These are phyloP conservation scores for Venturiaceae sp. DNA, from an alignment of 2,329 filamentous ascomycete species.

Conservation along the genomic window DNA sequence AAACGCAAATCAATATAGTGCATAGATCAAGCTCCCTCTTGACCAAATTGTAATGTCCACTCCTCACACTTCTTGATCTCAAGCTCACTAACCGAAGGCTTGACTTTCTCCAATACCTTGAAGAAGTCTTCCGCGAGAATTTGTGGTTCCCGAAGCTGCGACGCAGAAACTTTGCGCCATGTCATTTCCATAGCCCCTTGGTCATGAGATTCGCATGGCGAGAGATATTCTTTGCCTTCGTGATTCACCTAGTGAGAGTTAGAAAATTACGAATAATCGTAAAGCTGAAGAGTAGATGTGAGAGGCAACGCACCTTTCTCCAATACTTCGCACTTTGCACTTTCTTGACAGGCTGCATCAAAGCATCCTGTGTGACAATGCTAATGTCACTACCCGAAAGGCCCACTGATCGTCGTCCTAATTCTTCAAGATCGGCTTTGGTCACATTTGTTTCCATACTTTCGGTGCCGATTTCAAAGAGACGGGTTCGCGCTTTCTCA, in stretches of 20 bases:
- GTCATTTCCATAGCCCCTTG: not conserved
- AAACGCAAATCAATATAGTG: no score
- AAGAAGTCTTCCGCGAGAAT: no score
- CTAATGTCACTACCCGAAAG: conserved; percentile 3
- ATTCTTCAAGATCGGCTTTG: not conserved
- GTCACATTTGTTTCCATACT: not conserved
- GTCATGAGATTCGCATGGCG: not conserved
- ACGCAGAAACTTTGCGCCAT: no score
- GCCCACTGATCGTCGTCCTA: not conserved
- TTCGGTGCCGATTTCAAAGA: not conserved
- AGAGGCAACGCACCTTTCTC: not conserved
- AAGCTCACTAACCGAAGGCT: no score
- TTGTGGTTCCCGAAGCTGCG: no score
- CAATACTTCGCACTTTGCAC: not conserved
- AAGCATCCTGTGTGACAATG: not conserved
- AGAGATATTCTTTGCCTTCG: not conserved
- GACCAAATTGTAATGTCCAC: no score
- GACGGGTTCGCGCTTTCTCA: not conserved
- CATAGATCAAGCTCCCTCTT: no score
- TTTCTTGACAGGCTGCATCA: not conserved
- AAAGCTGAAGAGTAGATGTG: not conserved
- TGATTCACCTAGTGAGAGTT: not conserved
- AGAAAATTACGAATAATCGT: not conserved
- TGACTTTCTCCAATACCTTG: no score
- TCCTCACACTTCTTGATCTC: no score